Base-by-base conservation (phyloP, 768 basidiomycete genomes). In the Sarcodon aspratus region DNA sequence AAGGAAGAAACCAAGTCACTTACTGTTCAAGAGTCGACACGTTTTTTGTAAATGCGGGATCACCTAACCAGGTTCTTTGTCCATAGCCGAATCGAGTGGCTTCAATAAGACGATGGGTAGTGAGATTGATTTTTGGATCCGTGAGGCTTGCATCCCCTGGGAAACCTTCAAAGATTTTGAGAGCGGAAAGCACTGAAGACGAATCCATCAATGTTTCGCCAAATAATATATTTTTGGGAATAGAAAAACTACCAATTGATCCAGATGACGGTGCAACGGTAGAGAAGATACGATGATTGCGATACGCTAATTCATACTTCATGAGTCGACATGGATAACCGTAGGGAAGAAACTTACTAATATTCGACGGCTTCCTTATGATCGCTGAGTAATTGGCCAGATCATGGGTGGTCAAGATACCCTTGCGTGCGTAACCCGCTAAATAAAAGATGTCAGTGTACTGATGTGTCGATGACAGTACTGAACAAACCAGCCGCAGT, bases 381-480 rank as follows among this genome's bases (percentile, higher is more conserved):
- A 53, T 53, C n/a, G 51, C 79, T 12, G 68, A 62, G 63, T 93
- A 98, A 36, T 71, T 70, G 48, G 71, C 70, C 8, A 95, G 64
- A 68, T 98, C 95, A 40, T 75, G 70, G 50, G 79, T 70, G 6
- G 82, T 78, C 57, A 97, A 64, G 48, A 96, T 80, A 2, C 95
- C 95, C 7, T 91, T 91, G 33, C 80, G 79, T 36, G 66, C 63
- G 21, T 66, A 69, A 50, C 89, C 73, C 59, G 27, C 10, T 40
- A 34, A 49, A 49, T 47, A 40, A 48, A 53, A 34, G 51, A 57
- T 48, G 49, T 51, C 50, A 46, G 53, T 38, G 36, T 48, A 45
- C 43, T 10, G 46, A 49, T 49, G 52, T 51, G 46, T 13, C 46
- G 44, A 32, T 38, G 52, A 15, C n/a, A n/a, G n/a, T n/a, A 40